Evolutionary conservation across 495 filamentous ascomycete genomes (phyloP), one percentile per base, ranked within the genome.

Genomic region (Trichocladium uniseriatum): DNA sequence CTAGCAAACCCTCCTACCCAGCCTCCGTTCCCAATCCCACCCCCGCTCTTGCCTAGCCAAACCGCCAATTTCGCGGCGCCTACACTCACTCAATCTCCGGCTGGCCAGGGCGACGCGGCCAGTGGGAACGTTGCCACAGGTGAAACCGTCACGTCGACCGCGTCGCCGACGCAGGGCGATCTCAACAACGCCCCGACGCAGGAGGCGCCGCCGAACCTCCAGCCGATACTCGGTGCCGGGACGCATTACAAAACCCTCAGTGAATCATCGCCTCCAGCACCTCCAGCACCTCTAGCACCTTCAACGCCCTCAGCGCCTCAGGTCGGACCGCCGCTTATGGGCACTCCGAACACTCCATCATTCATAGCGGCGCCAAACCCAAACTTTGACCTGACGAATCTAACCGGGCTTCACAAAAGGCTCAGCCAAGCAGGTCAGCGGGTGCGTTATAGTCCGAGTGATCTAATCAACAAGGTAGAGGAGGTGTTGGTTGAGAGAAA

Each of bases 351-450:
- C 31, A 49, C 39, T 2, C 11, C 21, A 2, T 19, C 47, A 21
- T 5, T 19, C 10, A 11, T 29, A 13, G 28, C 13, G 4, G 14
- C 18, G 0, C 21, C 15, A 21, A 14, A 6, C 7, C n/a, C 10
- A 21, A 31, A n/a, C 3, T 32, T 43, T 8, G 49, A 45, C 18
- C 24, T 32, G 2, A 14, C 32, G 3, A 15, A 38, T 6, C 27
- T 51, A 0, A 0, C 15, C 6, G 9, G n/a, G 7, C 32, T 40
- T 16, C 41, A 51, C 19, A 32, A 13, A 10, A 21, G n/a, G 2
- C 19, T 51, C 9, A 37, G 15, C 18, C 31, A 24, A 15, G 49
- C 31, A 34, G 49, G 43, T 10, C 49, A 41, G 7, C 49, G 45
- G 3, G 49, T 46, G 36, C 35, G 37, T 19, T 18, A 28, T 28